Conservation (phyloP, 1,284 basidiomycete genomes). For the Porodaedalea pini region DNA sequence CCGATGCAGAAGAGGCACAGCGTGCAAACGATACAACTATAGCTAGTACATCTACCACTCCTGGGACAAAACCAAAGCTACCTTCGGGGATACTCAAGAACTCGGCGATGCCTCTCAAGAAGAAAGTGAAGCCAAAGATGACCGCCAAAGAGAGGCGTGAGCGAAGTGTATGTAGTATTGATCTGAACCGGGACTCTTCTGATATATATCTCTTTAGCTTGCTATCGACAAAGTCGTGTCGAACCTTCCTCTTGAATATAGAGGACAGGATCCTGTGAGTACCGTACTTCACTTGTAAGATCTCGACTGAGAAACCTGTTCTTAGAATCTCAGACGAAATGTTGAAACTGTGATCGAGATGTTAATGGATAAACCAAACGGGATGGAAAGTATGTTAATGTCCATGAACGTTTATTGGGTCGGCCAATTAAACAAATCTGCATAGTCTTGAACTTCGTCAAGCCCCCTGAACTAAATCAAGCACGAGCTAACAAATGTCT, state of each 20-base stretch:
- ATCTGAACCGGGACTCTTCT: not conserved
- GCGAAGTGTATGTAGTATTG: slow-evolving; percentile 48
- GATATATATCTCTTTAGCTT: slow-evolving; percentile 37
- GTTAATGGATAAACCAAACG: slow-evolving; percentile 55
- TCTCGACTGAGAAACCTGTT: slow-evolving; percentile 6
- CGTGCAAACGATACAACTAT: slow-evolving; percentile 42
- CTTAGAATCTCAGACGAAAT: slow-evolving; percentile 63
- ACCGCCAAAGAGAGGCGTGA: slow-evolving; percentile 82
- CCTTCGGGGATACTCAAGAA: slow-evolving; percentile 33
- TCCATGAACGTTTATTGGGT: not conserved
- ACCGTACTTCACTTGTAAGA: not conserved
- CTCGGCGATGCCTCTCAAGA: slow-evolving; percentile 44
- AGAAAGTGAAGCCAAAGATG: slow-evolving; percentile 59
- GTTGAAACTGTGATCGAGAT: slow-evolving; percentile 77
- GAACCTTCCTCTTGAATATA: slow-evolving; percentile 84
- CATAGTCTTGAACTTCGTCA: slow-evolving; percentile 76
- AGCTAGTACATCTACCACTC: slow-evolving; percentile 28
- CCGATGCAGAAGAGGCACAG: slow-evolving; percentile 26
- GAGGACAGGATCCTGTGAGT: slow-evolving; percentile 80
- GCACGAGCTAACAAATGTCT: slow-evolving; percentile 90
- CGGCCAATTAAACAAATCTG: not conserved
- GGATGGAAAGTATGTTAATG: slow-evolving; percentile 50
- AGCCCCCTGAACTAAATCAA: slow-evolving; percentile 80
- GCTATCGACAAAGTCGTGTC: slow-evolving; percentile 73
- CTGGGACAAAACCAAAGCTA: slow-evolving; percentile 40